Percentiles rank a stretch among this genome's conserved stretches.
Evolutionary conservation across 2,329 filamentous ascomycete genomes (phyloP).

Genomic region (Lasiodiplodia sp.): DNA sequence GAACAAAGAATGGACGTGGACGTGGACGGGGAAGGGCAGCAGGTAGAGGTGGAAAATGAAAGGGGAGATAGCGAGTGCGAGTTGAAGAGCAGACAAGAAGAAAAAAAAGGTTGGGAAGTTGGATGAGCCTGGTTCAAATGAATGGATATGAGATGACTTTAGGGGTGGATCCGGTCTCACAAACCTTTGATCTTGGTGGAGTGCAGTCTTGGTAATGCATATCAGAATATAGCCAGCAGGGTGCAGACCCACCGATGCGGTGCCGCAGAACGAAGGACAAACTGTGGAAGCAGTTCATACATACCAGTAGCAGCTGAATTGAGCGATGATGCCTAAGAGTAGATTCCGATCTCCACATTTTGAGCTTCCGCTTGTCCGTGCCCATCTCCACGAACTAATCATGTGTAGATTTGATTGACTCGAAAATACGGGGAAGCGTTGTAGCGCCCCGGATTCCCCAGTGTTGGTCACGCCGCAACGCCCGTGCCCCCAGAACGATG

Average conservation of each 20-base stretch:
- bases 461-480: too few relatives aligned
- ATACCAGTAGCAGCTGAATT: not conserved
- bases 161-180: not conserved
- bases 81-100: not conserved
- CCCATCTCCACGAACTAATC: too few relatives aligned
- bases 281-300: not conserved
- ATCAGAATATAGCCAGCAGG: not conserved
- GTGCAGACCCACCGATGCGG: not conserved
- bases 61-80: too few relatives aligned
- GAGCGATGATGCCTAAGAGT: not conserved
- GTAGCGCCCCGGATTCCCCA: too few relatives aligned
- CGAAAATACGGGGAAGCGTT: too few relatives aligned
- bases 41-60: not conserved
- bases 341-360: not conserved
- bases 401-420: too few relatives aligned
- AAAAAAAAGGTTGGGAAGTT: too few relatives aligned
- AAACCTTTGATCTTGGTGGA: not conserved
- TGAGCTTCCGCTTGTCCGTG: too few relatives aligned
- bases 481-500: too few relatives aligned
- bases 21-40: too few relatives aligned
- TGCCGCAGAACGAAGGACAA: not conserved
- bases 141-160: not conserved
- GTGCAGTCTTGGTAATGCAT: not conserved
- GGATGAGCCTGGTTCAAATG: not conserved
- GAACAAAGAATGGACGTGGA: too few relatives aligned